Conservation (phyloP, 2,329 filamentous ascomycete species). For the Piedraia hortae region DNA sequence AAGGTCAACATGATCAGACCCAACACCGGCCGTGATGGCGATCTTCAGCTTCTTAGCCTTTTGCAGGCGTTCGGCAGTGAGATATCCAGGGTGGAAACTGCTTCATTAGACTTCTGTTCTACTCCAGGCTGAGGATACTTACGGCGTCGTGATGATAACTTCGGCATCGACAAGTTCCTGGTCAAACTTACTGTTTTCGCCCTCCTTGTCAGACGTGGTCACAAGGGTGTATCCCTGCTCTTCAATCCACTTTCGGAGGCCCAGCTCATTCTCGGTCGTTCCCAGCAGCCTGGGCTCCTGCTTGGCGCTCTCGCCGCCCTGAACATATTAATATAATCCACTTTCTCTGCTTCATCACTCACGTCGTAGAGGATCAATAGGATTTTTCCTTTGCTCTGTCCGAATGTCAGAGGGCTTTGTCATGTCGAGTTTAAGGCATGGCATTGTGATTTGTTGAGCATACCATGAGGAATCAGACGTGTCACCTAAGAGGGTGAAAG, state of each 20-base stretch:
- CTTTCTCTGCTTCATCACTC: slow-evolving; percentile 16
- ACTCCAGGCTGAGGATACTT: slow-evolving; percentile 8
- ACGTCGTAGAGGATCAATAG: too few relatives aligned
- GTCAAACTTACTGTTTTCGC: slow-evolving; percentile 77
- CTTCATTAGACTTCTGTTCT: background rate
- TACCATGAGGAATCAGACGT: too few relatives aligned
- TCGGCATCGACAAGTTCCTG: slow-evolving; percentile 89
- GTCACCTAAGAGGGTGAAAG: too few relatives aligned
- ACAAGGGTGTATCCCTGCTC: slow-evolving; percentile 87
- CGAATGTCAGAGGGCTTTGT: too few relatives aligned
- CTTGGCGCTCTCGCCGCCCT: slow-evolving; percentile 61
- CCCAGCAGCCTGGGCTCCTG: slow-evolving; percentile 73
- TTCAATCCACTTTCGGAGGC: slow-evolving; percentile 91
- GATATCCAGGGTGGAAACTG: slow-evolving; percentile 94
- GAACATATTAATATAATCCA: background rate
- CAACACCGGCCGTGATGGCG: slow-evolving; percentile 87
- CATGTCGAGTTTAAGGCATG: too few relatives aligned
- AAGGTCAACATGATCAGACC: slow-evolving; percentile 93
- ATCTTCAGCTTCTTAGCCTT: slow-evolving; percentile 99
- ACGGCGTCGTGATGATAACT: slow-evolving; percentile 98
- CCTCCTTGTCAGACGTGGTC: slow-evolving; percentile 94
- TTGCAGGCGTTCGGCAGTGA: slow-evolving; percentile 81
- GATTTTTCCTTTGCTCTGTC: too few relatives aligned
- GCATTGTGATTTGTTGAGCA: too few relatives aligned
- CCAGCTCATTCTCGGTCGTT: slow-evolving; percentile 95